Percentiles rank a stretch among this genome's conserved stretches.
Conservation (phyloP, 208 protist species). For the Tetramitus jugosus region DNA sequence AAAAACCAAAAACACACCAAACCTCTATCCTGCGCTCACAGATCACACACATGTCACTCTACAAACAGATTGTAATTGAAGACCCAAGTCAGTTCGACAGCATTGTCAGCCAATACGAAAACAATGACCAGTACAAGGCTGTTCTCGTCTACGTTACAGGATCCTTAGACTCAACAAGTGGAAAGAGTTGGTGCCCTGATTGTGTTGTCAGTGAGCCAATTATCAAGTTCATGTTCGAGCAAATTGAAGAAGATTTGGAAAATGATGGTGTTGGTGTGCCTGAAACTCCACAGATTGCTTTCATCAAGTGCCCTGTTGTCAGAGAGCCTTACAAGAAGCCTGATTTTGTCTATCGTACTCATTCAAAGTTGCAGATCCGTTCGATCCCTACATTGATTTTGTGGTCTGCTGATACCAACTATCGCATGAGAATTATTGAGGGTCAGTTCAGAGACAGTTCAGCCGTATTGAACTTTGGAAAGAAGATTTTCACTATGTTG, state of each 20-base stretch:
- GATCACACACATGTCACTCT: too few relatives aligned
- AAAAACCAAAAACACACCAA: too few relatives aligned
- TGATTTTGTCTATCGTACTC: conserved; percentile 50
- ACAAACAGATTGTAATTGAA: too few relatives aligned
- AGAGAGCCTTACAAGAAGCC: conserved; percentile 57
- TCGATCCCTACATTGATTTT: conserved; percentile 53
- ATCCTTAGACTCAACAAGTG: conserved; percentile 43
- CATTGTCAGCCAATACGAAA: too few relatives aligned
- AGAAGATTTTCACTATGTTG: too few relatives aligned
- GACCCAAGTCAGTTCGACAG: too few relatives aligned
- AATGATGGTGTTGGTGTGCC: not conserved
- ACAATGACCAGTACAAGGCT: too few relatives aligned
- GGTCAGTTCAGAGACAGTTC: too few relatives aligned
- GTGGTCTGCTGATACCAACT: too few relatives aligned
- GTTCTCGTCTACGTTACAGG: conserved; percentile 56
- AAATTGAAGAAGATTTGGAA: not conserved
- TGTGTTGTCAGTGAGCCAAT: conserved; percentile 42
- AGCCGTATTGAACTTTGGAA: too few relatives aligned
- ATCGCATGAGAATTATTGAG: too few relatives aligned
- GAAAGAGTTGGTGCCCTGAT: conserved; percentile 61
- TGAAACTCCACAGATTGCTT: conserved; percentile 33
- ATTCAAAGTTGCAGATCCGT: conserved; percentile 43
- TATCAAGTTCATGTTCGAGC: not conserved
- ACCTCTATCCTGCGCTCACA: too few relatives aligned
- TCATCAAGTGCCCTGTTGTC: conserved; percentile 55